Base-by-base conservation (phyloP, 2,329 filamentous ascomycete genomes). In the Fusarium phyllophilum region DNA sequence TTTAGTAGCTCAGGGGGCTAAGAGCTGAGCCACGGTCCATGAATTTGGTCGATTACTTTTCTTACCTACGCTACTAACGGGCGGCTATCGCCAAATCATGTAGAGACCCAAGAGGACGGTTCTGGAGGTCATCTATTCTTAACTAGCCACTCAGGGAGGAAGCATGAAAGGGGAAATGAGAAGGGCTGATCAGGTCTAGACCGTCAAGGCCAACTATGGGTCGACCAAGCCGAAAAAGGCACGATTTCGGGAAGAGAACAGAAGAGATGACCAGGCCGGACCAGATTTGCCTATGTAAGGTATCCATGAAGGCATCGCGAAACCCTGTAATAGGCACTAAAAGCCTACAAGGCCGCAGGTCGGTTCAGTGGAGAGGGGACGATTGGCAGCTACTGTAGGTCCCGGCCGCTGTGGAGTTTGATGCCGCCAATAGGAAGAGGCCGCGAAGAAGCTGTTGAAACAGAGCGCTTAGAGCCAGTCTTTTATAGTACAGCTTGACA, bases 401-500 rank as follows among this genome's bases (percentile, higher is more conserved):
- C 55, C 60, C 31, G 75, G 74, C 70, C 75, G 63, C 61, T 57
- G 70, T 72, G 72, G 68, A 65, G 65, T 33, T 39, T 42, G 38
- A 62, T 45, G 33, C 24, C n/a, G 20, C 68, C 66, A 78, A 78
- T 78, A 44, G 73, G 54, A 69, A 57, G 56, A 55, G 74, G 65
- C 66, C 68, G 77, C 77, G 63, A 55, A 60, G 62, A 57, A 36
- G 22, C 56, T 49, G 44, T 56, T 71, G 75, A 78, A 75, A 78
- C 71, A 63, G 66, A 75, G 75, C 75, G 75, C 75, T 76, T 77
- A 73, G 45, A 74, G 54, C 70, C 70, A 70, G 59, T 58, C 46
- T 55, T 63, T 71, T 38, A 38, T 31, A 15, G 60, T 58, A 61
- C 54, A 61, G 36, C 48, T 55, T 14, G 34, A 38, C 49, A 24